These are phyloP conservation scores for Nicotiana attenuata DNA, from an alignment of 257 asterid genomes.

Conservation along the genomic window DNA sequence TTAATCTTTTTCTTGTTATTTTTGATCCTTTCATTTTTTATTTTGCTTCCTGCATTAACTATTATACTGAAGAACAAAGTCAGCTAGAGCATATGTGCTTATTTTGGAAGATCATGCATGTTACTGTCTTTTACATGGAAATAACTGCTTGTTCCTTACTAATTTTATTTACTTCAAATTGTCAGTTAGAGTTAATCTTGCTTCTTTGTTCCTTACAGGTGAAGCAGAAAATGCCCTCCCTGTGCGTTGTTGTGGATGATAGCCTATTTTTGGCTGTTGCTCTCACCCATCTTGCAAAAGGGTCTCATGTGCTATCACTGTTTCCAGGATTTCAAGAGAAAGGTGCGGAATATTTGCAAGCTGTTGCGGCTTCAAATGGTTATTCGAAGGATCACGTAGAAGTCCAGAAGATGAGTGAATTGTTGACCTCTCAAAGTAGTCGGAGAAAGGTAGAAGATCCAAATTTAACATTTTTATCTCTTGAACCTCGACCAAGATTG, in stretches of 20 bases:
- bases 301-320: conserved; percentile 59
- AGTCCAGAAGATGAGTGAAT: conserved; percentile 35
- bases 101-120: neutral
- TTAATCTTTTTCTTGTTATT: neutral
- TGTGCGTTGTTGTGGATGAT: conserved; percentile 84
- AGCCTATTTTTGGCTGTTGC: conserved; percentile 70
- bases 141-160: neutral
- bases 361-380: conserved; percentile 56
- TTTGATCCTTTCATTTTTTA: neutral
- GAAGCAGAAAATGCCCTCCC: conserved; percentile 43
- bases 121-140: neutral
- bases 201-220: conserved; percentile 39
- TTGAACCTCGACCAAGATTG: neutral
- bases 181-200: conserved; percentile 5
- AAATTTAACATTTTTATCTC: neutral
- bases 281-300: conserved; percentile 47
- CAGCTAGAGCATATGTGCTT: neutral
- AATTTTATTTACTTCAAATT: neutral
- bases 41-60: neutral
- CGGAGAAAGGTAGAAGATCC: conserved; percentile 48
- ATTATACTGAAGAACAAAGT: neutral
- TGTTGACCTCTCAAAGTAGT: conserved; percentile 38
- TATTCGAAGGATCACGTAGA: conserved; percentile 59
- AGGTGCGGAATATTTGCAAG: conserved; percentile 55
- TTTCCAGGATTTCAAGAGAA: conserved; percentile 80